phyloP scores from a whole-genome alignment of 2,329 filamentous ascomycete genomes.

The Ophiostoma angusticollis region DNA sequence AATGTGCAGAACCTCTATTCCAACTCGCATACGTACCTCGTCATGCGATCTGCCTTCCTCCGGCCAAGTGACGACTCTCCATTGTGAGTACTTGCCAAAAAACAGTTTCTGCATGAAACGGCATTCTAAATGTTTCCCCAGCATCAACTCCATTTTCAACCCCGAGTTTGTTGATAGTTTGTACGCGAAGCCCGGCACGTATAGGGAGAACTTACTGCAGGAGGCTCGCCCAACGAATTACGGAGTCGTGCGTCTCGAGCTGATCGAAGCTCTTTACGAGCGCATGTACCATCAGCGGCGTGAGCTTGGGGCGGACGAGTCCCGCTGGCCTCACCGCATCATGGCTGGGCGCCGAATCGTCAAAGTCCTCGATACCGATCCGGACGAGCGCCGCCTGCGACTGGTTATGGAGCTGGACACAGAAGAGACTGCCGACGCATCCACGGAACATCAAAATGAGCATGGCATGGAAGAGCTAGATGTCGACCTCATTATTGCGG shows the following conservation, averaged over 20 bases:
- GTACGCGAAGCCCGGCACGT: slow-evolving; percentile 51
- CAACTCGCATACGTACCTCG: slow-evolving; percentile 60
- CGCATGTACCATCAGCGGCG: slow-evolving; percentile 78
- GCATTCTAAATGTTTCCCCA: no score
- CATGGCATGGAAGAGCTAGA: slow-evolving; percentile 47
- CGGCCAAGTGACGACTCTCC: slow-evolving; percentile 90
- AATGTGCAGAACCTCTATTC: slow-evolving; percentile 75
- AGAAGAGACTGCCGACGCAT: slow-evolving; percentile 18
- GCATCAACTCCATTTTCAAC: slow-evolving; percentile 94
- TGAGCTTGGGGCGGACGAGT: slow-evolving; percentile 52
- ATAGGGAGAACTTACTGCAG: slow-evolving; percentile 47
- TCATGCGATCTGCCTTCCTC: slow-evolving; percentile 74
- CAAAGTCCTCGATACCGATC: slow-evolving; percentile 43
- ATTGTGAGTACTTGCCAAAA: slow-evolving; percentile 63
- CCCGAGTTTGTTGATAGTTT: slow-evolving; percentile 69
- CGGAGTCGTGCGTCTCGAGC: slow-evolving; percentile 77
- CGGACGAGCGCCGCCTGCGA: slow-evolving; percentile 35
- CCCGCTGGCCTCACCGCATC: slow-evolving; percentile 71
- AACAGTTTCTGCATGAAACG: no score
- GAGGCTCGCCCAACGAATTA: slow-evolving; percentile 84
- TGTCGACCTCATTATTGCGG: slow-evolving; percentile 71
- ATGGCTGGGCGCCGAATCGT: slow-evolving; percentile 54
- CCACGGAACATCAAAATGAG: slow-evolving; percentile 18
- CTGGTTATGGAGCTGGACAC: slow-evolving; percentile 40
- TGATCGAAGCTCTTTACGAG: slow-evolving; percentile 82